Conservation (phyloP, 257 asterid genomes). For the Fraxinus pennsylvanica region DNA sequence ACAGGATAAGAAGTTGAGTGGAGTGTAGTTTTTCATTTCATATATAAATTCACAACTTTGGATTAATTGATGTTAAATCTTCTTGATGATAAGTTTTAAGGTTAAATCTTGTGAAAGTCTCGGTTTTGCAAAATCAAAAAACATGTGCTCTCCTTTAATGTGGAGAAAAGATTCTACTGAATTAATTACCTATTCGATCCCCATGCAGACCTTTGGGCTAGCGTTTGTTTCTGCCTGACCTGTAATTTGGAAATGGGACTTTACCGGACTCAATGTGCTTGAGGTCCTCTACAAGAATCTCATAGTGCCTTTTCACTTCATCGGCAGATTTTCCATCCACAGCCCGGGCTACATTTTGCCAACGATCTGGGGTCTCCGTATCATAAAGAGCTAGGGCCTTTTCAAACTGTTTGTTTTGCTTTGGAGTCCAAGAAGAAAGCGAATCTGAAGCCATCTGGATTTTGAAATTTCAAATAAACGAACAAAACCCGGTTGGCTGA, state of each 20-base stretch:
- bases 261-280: slow-evolving; percentile 74
- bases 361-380: slow-evolving; percentile 71
- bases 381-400: slow-evolving; percentile 64
- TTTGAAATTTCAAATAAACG: not conserved
- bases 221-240: slow-evolving; percentile 29
- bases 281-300: slow-evolving; percentile 65
- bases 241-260: slow-evolving; percentile 62
- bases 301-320: slow-evolving; percentile 72
- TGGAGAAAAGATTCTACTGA: not conserved
- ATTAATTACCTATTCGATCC: slow-evolving; percentile 25
- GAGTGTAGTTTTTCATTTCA: slow-evolving; percentile 15
- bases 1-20: slow-evolving; percentile 31
- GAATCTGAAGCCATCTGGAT: slow-evolving; percentile 55
- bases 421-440: slow-evolving; percentile 52
- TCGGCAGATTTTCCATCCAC: slow-evolving; percentile 69
- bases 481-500: not conserved
- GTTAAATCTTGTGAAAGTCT: not conserved
- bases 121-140: not conserved
- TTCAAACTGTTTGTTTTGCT: slow-evolving; percentile 68
- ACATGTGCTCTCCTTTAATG: not conserved
- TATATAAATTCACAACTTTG: slow-evolving; percentile 1
- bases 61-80: not conserved
- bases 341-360: slow-evolving; percentile 66
- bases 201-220: not conserved
- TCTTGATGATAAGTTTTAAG: not conserved